Conservation (phyloP, 108 stramenopile genomes). For the Parietichytrium sp. region DNA sequence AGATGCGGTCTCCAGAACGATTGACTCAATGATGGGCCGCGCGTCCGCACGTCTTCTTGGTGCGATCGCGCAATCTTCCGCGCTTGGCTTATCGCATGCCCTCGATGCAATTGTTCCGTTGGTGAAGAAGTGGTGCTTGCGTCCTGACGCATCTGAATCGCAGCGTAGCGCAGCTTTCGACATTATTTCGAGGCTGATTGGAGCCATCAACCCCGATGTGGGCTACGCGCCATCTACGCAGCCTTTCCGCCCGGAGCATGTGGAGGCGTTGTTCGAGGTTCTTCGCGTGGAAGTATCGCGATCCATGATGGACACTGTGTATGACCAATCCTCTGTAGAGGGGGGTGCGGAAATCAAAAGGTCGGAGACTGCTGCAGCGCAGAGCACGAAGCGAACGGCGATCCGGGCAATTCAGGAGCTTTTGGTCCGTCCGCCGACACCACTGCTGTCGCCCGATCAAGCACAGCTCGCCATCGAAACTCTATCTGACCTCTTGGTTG, state of each 20-base stretch:
- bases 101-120: not conserved
- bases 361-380: not conserved
- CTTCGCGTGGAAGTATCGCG: not conserved
- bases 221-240: not conserved
- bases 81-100: not conserved
- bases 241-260: not conserved
- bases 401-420: not conserved
- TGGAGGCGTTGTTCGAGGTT: not conserved
- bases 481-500: not conserved
- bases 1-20: not conserved
- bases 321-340: too few relatives aligned
- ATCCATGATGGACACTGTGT: too few relatives aligned
- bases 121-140: constrained; percentile 14
- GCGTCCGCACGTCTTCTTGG: not conserved
- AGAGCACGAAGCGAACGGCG: not conserved
- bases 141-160: constrained; percentile 14
- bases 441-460: not conserved
- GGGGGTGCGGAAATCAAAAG: constrained; percentile 26
- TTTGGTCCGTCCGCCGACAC: constrained; percentile 8
- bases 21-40: constrained; percentile 16
- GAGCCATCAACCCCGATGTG: not conserved
- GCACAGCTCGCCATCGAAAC: not conserved
- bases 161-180: constrained; percentile 18
- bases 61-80: constrained; percentile 7
- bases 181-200: not conserved